Evolutionary conservation across 768 basidiomycete genomes (phyloP), one percentile per base, ranked within the genome.

Genomic region (Omphalotus guepiniiformis): DNA sequence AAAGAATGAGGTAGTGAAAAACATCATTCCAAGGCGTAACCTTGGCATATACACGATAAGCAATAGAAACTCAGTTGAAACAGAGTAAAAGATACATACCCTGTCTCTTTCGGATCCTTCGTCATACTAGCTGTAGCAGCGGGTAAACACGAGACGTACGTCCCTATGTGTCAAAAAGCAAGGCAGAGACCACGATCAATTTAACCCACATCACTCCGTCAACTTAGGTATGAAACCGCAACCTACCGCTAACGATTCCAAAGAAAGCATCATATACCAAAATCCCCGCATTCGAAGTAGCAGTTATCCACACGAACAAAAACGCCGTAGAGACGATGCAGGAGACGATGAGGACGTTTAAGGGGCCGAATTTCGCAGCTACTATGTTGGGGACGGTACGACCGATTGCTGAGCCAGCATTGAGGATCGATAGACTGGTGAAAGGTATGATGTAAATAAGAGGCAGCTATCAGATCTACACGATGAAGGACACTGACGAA

Each of bases 241-340:
- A 53, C 42, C n/a, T 48, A 47, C 54, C 54, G 43, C 52, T 53
- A n/a, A 47, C 32, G 34, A 55, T 32, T 19, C 54, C 54, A 46
- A 50, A 55, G 12, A 48, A 18, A 2, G 46, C 54, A 35, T 53
- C 43, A 41, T 53, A 55, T 15, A 19, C 52, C n/a, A 55, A 25
- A 7, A 55, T 53, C 15, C 46, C 51, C 5, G 48, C 42, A 23
- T 40, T 51, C 3, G 27, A 18, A 1, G 27, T 36, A 11, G 49
- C 38, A 11, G 22, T 30, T 25, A 53, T 40, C 54, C 54, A 55
- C 4, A 53, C 42, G 30, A 40, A 53, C 28, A 45, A n/a, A 9
- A 40, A 47, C n/a, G 42, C 21, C 23, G 44, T 29, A 3, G 52
- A 42, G 23, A 47, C 8, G 12, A 23, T 28, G 28, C 54, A 53